Conservation (phyloP, 108 stramenopile genomes). For the Chaetoceros muelleri region DNA sequence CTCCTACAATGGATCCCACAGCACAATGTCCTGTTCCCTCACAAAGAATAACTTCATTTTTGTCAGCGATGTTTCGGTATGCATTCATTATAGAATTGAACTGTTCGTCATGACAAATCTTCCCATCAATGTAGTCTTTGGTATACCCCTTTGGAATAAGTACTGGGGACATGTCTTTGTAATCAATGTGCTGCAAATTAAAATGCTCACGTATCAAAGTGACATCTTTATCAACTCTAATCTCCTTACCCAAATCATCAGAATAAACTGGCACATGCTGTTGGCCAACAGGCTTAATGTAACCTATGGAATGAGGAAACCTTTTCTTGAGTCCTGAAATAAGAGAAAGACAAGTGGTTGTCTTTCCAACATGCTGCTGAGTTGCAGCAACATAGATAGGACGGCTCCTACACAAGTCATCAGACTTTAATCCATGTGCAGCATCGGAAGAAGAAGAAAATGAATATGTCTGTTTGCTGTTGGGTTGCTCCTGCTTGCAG, state of each 20-base stretch:
- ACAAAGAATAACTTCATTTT: conserved; percentile 59
- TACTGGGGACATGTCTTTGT: conserved; percentile 90
- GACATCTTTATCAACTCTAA: conserved; percentile 92
- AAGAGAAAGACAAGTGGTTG: conserved; percentile 79
- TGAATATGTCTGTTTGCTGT: too few species aligned
- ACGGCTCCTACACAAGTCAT: conserved; percentile 2
- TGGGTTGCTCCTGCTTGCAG: too few species aligned
- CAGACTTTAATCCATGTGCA: not conserved
- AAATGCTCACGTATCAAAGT: conserved; percentile 82
- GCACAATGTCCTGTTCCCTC: conserved; percentile 98
- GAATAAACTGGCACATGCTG: conserved; percentile 37
- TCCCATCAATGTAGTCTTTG: conserved; percentile 78
- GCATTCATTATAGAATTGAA: conserved; percentile 41
- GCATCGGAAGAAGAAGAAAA: too few species aligned
- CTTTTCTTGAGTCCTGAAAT: conserved; percentile 85
- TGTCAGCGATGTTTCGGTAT: conserved; percentile 34
- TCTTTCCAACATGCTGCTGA: conserved; percentile 94
- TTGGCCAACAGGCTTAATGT: conserved; percentile 94
- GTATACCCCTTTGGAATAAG: conserved; percentile 93
- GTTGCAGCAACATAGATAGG: conserved; percentile 93
- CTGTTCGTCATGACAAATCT: conserved; percentile 58
- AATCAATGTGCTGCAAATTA: conserved; percentile 76
- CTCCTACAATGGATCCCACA: conserved; percentile 90
- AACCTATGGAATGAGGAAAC: conserved; percentile 80
- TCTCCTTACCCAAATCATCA: conserved; percentile 25